These are phyloP conservation scores for Marvania coccoides DNA, from an alignment of 139 green algal genomes.

Conservation along the genomic window DNA sequence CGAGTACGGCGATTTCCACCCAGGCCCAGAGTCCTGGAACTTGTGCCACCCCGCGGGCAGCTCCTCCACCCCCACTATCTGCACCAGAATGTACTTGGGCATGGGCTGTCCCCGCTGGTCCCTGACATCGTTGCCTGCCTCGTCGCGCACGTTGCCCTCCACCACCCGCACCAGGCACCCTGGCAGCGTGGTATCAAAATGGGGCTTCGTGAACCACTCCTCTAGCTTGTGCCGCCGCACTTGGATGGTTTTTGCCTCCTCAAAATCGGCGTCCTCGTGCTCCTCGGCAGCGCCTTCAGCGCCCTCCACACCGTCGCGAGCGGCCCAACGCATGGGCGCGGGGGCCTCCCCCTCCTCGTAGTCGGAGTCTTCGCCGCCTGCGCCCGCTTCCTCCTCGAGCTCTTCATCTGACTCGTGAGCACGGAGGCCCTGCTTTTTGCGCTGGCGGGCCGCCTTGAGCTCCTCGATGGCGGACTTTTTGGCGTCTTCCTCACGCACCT, in stretches of 20 bases:
- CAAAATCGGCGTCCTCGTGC: slow-evolving; percentile 29
- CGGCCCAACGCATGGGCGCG: background rate
- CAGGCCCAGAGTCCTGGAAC: slow-evolving; percentile 19
- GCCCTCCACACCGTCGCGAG: background rate
- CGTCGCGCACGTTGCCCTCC: background rate
- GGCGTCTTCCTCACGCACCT: slow-evolving; percentile 23
- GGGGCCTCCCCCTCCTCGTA: background rate
- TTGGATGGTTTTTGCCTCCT: slow-evolving; percentile 33
- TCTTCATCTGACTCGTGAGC: background rate
- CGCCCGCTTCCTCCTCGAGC: background rate
- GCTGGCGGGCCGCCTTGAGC: slow-evolving; percentile 25
- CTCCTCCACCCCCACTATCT: slow-evolving; percentile 33
- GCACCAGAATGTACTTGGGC: slow-evolving; percentile 17
- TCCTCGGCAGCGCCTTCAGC: background rate
- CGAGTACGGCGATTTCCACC: slow-evolving; percentile 24
- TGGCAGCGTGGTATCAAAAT: slow-evolving; percentile 33
- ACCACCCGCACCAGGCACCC: slow-evolving; percentile 36
- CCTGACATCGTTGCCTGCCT: background rate
- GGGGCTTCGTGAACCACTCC: slow-evolving; percentile 47
- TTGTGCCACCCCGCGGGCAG: slow-evolving; percentile 29
- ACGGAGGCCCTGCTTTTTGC: slow-evolving; percentile 4
- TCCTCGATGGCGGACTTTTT: slow-evolving; percentile 44
- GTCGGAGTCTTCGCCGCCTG: background rate
- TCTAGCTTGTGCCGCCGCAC: slow-evolving; percentile 42
- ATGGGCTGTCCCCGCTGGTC: background rate